Base-by-base conservation (phyloP, 192 early-diverging fungal genomes). In the Backusella tarrabulga region DNA sequence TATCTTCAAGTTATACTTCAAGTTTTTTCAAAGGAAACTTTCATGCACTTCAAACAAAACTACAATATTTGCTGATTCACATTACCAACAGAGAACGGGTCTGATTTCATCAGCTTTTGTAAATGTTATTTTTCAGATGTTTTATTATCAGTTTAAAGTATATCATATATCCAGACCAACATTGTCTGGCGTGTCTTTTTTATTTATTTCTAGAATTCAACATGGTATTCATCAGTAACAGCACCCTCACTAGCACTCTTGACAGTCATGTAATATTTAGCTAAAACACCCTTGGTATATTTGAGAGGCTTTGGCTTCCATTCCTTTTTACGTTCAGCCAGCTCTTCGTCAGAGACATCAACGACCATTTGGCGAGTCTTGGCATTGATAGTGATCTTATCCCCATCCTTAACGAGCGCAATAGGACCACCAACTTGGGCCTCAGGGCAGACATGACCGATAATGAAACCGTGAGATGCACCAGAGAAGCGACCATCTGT, bases 401-500 rank as follows among this genome's bases (percentile, higher is more conserved):
- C 98, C 26, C 95, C 97, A 82, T 99, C 88, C 32, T 88, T 79
- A 73, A 99, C 86, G 68, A 97, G 88, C 7, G 93, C 98, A 72
- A 99, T 94, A 15, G 98, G 98, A 3, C 98, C 98, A 56, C 98
- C 98, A 12, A 88, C 92, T 83, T 98, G 97, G 5, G 98, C 98
- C 82, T 99, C 98, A 1, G 98, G 98, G 5, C 95, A 93, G 79
- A 99, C 95, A 83, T 99, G 98, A 26, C 98, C 98, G 80, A 99
- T 97, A 76, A 99, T 97, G 76, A 98, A 99, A 34, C 97, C 95
- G 83, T 99, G 98, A 81, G 90, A 92, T n/a, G 95, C 98, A 56
- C 98, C 98, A 17, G 96, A 98, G 90, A 99, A 99, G 40, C 97
- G 93, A 60, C 98, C 98, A 77, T 99, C 98, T 5, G 98, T 99